A percentile compares a stretch with the other conserved stretches of the same genome.
These are phyloP conservation scores for Paraurostyla sp. DNA, from an alignment of 73 alveolate genomes.

Conservation along the genomic window DNA sequence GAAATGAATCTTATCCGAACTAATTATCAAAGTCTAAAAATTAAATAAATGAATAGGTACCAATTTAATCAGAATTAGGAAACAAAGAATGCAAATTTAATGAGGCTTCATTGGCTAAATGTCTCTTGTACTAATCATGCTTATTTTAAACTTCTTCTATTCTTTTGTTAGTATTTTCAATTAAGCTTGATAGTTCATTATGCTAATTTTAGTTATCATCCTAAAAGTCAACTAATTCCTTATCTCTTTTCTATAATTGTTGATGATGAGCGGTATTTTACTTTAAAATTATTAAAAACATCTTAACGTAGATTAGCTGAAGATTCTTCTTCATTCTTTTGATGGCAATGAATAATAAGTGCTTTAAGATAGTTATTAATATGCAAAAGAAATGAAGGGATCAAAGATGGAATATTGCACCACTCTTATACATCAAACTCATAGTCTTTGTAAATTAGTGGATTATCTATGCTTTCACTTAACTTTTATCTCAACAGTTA, in stretches of 20 bases:
- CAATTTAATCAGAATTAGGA: neutral
- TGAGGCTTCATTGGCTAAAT: neutral
- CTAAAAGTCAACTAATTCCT: neutral
- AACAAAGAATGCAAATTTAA: neutral
- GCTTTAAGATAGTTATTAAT: slow-evolving; percentile 10
- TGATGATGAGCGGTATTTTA: neutral
- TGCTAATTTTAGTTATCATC: slow-evolving; percentile 5
- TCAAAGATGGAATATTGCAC: slow-evolving; percentile 13
- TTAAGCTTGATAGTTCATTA: neutral
- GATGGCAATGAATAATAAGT: neutral
- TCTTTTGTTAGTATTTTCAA: neutral
- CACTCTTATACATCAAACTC: neutral
- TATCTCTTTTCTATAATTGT: neutral
- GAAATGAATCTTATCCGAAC: neutral
- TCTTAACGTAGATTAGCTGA: neutral
- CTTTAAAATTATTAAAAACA: neutral
- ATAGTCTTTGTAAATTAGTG: neutral
- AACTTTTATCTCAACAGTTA: neutral
- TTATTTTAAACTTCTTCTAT: neutral
- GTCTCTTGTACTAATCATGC: neutral
- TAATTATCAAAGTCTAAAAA: slow-evolving; percentile 8
- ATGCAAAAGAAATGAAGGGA: neutral
- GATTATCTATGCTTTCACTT: neutral
- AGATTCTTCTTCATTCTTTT: neutral
- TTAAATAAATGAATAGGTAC: neutral